A percentile compares a stretch with the other conserved stretches of the same genome.
phyloP scores from a whole-genome alignment of 495 filamentous ascomycete genomes.

The Immersiella caudata region DNA sequence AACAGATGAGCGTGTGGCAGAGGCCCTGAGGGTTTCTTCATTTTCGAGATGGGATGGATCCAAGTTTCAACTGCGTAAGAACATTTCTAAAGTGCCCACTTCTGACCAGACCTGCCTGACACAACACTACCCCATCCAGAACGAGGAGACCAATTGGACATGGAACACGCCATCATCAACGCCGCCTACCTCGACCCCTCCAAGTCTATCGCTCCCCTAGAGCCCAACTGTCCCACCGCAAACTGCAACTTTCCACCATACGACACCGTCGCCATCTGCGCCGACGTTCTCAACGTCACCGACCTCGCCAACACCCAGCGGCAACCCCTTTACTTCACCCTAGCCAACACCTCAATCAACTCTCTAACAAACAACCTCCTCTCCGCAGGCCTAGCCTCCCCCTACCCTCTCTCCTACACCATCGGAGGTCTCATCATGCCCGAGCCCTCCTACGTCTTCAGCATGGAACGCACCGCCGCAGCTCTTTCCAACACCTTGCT shows the following conservation, averaged over 20 bases:
- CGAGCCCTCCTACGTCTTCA: neutral
- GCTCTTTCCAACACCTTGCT: neutral
- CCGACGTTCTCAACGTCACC: neutral
- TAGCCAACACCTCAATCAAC: slow-evolving; percentile 4
- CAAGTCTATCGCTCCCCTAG: neutral
- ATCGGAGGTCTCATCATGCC: neutral
- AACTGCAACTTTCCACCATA: slow-evolving; percentile 5
- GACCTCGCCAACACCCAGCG: neutral
- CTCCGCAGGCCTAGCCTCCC: neutral
- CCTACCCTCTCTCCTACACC: neutral
- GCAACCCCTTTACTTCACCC: neutral
- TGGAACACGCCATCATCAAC: slow-evolving; percentile 6
- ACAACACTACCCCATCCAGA: neutral
- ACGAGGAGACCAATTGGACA: slow-evolving; percentile 6
- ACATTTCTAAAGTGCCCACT: neutral
- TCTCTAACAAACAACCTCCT: neutral
- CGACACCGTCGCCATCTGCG: slow-evolving; percentile 3
- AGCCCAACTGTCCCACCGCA: slow-evolving; percentile 1
- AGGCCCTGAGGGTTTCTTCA: neutral
- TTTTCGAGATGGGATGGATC: neutral
- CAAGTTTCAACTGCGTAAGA: slow-evolving; percentile 1
- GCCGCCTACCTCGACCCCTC: slow-evolving; percentile 8
- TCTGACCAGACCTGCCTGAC: neutral
- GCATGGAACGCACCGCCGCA: neutral
- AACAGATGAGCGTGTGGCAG: neutral